Percentiles rank a stretch among this genome's conserved stretches.
Conservation (phyloP, 192 early-diverging fungal genomes). For the Coemansia sp. region DNA sequence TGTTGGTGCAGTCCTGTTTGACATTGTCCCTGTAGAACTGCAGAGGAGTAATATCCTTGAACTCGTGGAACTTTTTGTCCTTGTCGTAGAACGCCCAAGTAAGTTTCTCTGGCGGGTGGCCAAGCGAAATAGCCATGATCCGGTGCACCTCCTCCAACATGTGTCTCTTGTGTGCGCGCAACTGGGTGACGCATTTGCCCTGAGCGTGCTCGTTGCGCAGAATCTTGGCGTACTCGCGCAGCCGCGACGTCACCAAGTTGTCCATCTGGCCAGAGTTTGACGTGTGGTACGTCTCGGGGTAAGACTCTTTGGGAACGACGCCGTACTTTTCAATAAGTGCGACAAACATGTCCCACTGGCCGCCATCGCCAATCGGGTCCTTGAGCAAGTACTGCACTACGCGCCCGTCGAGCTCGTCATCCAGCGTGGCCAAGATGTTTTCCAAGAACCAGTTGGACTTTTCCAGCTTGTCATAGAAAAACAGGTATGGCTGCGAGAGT, state of each 20-base stretch:
- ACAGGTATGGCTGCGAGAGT: constrained; percentile 73
- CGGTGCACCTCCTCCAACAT: constrained; percentile 69
- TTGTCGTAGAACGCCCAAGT: constrained; percentile 71
- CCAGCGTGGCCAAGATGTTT: constrained; percentile 65
- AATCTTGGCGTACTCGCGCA: constrained; percentile 66
- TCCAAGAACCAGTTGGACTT: constrained; percentile 83
- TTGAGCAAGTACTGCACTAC: constrained; percentile 68
- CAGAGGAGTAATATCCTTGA: constrained; percentile 59
- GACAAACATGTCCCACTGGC: constrained; percentile 80
- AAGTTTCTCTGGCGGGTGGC: constrained; percentile 66
- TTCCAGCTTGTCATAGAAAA: constrained; percentile 77
- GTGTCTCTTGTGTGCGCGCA: constrained; percentile 58
- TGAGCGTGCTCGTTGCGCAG: constrained; percentile 55
- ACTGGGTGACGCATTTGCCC: constrained; percentile 37
- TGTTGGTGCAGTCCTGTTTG: constrained; percentile 57
- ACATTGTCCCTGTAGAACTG: constrained; percentile 63
- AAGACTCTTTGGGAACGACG: constrained; percentile 66
- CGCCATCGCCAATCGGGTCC: constrained; percentile 68
- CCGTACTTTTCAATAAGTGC: constrained; percentile 75
- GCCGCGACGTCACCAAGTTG: constrained; percentile 59
- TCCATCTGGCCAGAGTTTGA: constrained; percentile 62
- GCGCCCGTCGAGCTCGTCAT: constrained; percentile 62
- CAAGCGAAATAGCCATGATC: constrained; percentile 68
- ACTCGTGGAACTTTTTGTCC: constrained; percentile 64
- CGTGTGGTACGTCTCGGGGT: constrained; percentile 66